Evolutionary conservation across 2,329 filamentous ascomycete genomes (phyloP).

Genomic region (Cadophora malorum): DNA sequence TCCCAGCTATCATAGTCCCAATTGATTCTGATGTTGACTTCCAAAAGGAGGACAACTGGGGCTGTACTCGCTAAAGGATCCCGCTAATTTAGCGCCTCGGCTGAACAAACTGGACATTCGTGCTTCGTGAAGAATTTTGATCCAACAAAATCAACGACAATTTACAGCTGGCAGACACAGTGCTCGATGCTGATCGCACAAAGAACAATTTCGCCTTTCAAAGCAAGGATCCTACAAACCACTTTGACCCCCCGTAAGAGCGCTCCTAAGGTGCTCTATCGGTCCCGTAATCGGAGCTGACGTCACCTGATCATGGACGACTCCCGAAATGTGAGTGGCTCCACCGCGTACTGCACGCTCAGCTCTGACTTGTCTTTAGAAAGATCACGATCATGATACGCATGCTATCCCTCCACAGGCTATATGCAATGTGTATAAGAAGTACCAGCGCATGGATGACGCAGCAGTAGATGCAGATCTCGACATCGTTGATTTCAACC

Average conservation of each 20-base stretch:
- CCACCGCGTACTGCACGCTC: background rate
- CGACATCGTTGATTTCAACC: constrained; percentile 42
- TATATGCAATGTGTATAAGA: constrained; percentile 45
- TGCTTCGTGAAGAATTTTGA: constrained; percentile 11
- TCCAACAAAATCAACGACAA: background rate
- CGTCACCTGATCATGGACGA: constrained; percentile 31
- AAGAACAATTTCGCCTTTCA: background rate
- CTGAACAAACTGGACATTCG: background rate
- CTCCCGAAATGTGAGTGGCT: constrained; percentile 19
- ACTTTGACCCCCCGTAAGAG: background rate
- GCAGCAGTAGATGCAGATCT: constrained; percentile 37
- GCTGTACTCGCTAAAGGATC: background rate
- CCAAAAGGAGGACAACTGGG: background rate
- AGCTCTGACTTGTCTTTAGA: constrained; percentile 15
- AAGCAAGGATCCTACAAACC: background rate
- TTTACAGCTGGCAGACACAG: background rate
- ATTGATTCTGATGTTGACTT: background rate
- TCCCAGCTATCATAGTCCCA: no score
- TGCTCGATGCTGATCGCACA: constrained; percentile 18
- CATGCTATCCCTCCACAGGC: constrained; percentile 45
- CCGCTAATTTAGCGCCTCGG: constrained; percentile 20
- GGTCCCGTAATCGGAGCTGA: constrained; percentile 20
- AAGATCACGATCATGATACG: constrained; percentile 41
- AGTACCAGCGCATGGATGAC: constrained; percentile 43
- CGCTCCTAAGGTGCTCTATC: constrained; percentile 9